A percentile compares a stretch with the other conserved stretches of the same genome.
These are phyloP conservation scores for Debaryomyces tyrocola DNA, from an alignment of 805 yeast species.

Conservation along the genomic window DNA sequence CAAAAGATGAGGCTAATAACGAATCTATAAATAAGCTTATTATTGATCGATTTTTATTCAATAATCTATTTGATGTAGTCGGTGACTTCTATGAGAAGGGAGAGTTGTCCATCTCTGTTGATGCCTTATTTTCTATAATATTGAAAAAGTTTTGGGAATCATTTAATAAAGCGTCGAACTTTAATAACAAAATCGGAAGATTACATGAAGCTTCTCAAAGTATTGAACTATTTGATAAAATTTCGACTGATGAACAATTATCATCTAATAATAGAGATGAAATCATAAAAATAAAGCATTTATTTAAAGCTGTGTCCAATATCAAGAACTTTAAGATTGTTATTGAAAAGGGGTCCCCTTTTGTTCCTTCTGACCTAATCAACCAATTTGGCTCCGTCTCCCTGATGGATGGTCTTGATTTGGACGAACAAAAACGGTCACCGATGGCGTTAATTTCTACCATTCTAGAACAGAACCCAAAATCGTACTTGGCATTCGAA, in stretches of 20 bases:
- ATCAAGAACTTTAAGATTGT: constrained; percentile 37
- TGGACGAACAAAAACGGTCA: constrained; percentile 13
- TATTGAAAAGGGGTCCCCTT: constrained; percentile 30
- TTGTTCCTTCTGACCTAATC: constrained; percentile 39
- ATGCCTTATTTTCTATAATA: constrained; percentile 15
- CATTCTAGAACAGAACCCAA: constrained; percentile 54
- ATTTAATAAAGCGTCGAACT: constrained; percentile 25
- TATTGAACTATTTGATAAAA: constrained; percentile 23
- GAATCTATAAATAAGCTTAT: constrained; percentile 20
- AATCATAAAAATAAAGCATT: constrained; percentile 27
- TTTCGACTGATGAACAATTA: constrained; percentile 2
- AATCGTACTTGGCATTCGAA: constrained; percentile 46
- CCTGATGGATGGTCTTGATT: constrained; percentile 1
- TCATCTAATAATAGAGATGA: constrained; percentile 4
- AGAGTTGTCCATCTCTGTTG: constrained; percentile 6
- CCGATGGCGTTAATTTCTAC: constrained; percentile 39
- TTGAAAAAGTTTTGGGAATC: constrained; percentile 35
- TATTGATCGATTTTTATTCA: constrained; percentile 27
- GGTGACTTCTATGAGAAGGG: constrained; percentile 10
- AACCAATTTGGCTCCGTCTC: constrained; percentile 19
- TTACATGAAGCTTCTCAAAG: constrained; percentile 26
- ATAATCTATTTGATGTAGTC: constrained; percentile 26
- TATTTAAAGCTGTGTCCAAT: constrained; percentile 34
- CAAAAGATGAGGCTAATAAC: constrained; percentile 6
- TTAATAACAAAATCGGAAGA: constrained; percentile 35